These are phyloP conservation scores for Lyophyllum decastes DNA, from an alignment of 768 basidiomycete species.

Conservation along the genomic window DNA sequence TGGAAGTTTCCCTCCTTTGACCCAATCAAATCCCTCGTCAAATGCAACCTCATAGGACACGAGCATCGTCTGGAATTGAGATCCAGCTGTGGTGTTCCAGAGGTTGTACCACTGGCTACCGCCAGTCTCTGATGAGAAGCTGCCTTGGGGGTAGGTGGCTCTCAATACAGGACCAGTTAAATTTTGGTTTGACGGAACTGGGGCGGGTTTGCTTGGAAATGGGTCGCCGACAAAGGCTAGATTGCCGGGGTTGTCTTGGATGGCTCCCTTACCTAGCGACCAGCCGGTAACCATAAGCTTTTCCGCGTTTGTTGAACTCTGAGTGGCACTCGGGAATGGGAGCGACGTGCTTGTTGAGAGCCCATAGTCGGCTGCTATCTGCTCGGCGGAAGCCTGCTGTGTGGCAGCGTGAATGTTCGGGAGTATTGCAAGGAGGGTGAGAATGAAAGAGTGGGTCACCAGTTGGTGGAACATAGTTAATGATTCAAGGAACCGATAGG, in stretches of 20 bases:
- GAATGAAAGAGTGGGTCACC: conserved; percentile 18
- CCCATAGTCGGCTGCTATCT: conserved; percentile 50
- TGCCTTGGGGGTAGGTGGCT: conserved; percentile 65
- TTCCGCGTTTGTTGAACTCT: conserved; percentile 49
- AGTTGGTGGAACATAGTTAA: conserved; percentile 12
- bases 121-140: conserved; percentile 60
- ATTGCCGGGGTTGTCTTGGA: conserved; percentile 58
- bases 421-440: conserved; percentile 10
- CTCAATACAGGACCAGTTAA: conserved; percentile 50
- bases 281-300: conserved; percentile 56
- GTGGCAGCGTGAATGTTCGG: conserved; percentile 22
- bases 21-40: conserved; percentile 64
- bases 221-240: conserved; percentile 71
- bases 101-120: conserved; percentile 70
- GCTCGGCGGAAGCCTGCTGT: conserved; percentile 31
- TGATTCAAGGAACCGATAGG: not conserved
- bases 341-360: conserved; percentile 62
- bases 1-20: conserved; percentile 76
- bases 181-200: conserved; percentile 26
- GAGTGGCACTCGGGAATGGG: conserved; percentile 68
- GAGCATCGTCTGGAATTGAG: conserved; percentile 65
- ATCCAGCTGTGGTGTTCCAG: conserved; percentile 64
- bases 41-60: conserved; percentile 78
- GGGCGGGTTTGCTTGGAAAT: conserved; percentile 51
- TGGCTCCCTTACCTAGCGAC: conserved; percentile 59